Base-by-base conservation (phyloP, 352 stramenopile genomes). In the Pilasporangium apinafurcum region DNA sequence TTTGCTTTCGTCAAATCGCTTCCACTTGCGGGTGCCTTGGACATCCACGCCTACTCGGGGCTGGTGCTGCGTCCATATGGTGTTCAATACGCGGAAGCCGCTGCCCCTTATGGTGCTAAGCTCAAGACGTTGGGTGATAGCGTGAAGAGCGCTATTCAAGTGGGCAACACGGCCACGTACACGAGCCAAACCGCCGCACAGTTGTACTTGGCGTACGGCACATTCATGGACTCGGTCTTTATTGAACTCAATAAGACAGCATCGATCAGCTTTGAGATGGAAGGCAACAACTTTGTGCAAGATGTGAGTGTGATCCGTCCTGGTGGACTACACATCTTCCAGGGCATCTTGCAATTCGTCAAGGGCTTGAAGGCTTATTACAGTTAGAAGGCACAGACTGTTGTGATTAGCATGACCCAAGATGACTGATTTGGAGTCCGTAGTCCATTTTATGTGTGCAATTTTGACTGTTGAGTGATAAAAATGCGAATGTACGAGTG, bases 161-260 rank as follows among this genome's bases (percentile, higher is more conserved):
- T 29, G 6, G 44, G 48, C 31, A 42, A 45, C 32, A 28, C 48
- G 28, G 12, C 9, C 37, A 50, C 16, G 40, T 67, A 60, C 44
- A 57, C 30, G 17, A 59, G 44, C 16, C 18, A 57, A 32, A 56
- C 46, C 0, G 50, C 48, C 13, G 32, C 30, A 18, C 35, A 63
- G 38, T 34, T 68, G 30, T 68, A 68, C 36, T 31, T 51, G 37
- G 27, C 44, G 25, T 51, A 62, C 21, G 58, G 58, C 2, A 44
- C 39, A 24, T 48, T 63, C 37, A 44, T 51, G 29, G 58, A 68
- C 53, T 53, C 47, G 22, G n/a, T 64, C 14, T 61, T 49, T 36
- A 27, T 55, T 13, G 39, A 42, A 21, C 46, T 44, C 42, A 46
- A 48, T 41, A 46, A 56, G 13, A 44, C 37, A 6, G 53, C 53